These are phyloP conservation scores for Pseudopithomyces chartarum DNA, from an alignment of 2,329 filamentous ascomycete genomes.

Conservation along the genomic window DNA sequence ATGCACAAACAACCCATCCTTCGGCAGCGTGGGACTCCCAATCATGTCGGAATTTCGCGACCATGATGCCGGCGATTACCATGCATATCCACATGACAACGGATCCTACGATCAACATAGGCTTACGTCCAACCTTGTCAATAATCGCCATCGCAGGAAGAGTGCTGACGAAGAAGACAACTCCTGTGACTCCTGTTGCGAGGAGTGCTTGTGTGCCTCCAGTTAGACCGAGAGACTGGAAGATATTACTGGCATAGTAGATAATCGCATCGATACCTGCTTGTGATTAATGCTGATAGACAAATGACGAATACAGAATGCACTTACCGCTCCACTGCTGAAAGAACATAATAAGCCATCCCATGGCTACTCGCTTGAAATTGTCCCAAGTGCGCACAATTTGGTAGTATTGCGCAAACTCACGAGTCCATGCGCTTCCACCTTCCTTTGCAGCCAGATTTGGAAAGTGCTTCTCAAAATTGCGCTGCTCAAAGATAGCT, in stretches of 20 bases:
- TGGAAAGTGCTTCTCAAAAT: conserved; percentile 53
- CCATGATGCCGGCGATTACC: conserved; percentile 32
- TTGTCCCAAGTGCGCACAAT: conserved; percentile 56
- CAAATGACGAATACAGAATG: not conserved
- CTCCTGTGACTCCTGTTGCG: conserved; percentile 64
- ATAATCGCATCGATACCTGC: conserved; percentile 50
- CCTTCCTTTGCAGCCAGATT: conserved; percentile 49
- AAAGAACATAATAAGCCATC: conserved; percentile 55
- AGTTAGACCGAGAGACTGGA: conserved; percentile 62
- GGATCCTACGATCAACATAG: conserved; percentile 59
- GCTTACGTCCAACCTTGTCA: conserved; percentile 63
- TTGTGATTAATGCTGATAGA: not conserved
- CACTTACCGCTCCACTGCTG: conserved; percentile 49
- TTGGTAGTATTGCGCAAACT: conserved; percentile 58
- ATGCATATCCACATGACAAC: conserved; percentile 43
- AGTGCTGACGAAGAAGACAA: conserved; percentile 63
- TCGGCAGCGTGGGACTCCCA: conserved; percentile 24
- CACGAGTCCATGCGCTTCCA: conserved; percentile 49
- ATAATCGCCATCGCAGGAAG: conserved; percentile 62
- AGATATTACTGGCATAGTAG: conserved; percentile 64
- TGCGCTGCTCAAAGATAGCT: conserved; percentile 49
- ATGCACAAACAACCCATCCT: conserved; percentile 35
- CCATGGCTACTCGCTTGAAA: conserved; percentile 53
- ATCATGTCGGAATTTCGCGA: conserved; percentile 34
- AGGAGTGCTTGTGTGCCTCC: conserved; percentile 61